Evolutionary conservation across 371 early-diverging fungal species (phyloP), one percentile per base, ranked within the genome.

Genomic region (Mucor plumbeus): DNA sequence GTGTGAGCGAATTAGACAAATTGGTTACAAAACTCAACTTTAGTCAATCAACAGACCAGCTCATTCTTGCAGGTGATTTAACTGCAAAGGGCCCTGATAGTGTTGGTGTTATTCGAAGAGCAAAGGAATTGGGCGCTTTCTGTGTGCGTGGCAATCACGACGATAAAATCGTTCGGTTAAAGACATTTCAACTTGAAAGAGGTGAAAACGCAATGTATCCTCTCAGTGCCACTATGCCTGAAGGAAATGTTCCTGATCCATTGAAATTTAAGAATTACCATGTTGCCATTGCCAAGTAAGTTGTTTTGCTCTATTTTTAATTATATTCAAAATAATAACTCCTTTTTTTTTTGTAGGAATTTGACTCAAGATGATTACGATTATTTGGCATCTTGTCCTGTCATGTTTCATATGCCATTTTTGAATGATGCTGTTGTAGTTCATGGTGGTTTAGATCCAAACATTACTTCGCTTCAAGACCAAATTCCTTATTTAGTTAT

Each of bases 91-190:
- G 93, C 0, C 90, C 91, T 4, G 78, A 88, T 53, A 89, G 88
- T 33, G 50, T 82, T 0, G 85, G 81, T n/a, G 92, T 92, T 1
- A 70, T 92, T 41, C 76, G 83, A 36, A 71, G 77, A 26, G 90
- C 88, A 0, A 68, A 75, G 34, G 65, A 82, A 26, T 44, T 90
- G 6, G 79, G 79, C 15, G 88, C 88, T 10, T 68, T 82, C 58
- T 85, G 89, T 72, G 89, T 90, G 4, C 86, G 92, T 10, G 93
- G 93, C n/a, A 92, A 92, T 64, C 92, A 92, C 56, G 93, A 92
- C 54, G 91, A 92, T 68, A 81, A 85, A 56, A 85, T 91, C 4
- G 55, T 92, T 10, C 81, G 89, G 4, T 86, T 90, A 78, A 82
- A 82, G 64, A 82, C 85, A 17, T 90, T 77, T 62, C 69, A 78